Evolutionary conservation across 2,329 filamentous ascomycete genomes (phyloP), one percentile per base, ranked within the genome.

Genomic region (Amauroascus verrucosus): DNA sequence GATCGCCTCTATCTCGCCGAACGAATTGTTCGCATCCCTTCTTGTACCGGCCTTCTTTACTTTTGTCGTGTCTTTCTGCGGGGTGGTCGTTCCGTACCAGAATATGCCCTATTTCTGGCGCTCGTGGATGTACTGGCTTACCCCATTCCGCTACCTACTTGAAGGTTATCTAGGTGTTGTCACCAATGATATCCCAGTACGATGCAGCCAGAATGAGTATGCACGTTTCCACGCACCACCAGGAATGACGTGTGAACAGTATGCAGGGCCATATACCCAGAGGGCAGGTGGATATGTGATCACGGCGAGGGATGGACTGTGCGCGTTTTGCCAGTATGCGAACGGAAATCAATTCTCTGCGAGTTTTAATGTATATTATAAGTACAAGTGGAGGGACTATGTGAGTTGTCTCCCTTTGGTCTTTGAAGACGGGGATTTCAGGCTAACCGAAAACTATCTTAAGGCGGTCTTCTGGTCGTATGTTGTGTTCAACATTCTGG

Each of bases 31-130:
- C 16, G 83, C 83, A 0, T 82, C 79, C 3, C 67, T 86, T 0
- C 71, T 86, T 0, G 82, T 86, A 0, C 84, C 84, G 0, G 64
- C 85, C 3, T 84, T 86, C 67, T 85, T 86, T 70, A 76, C 83
- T 24, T 86, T 81, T 38, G 72, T 88, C 2, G 75, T 87, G 7
- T 79, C 77, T 1, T 89, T 90, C 71, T 88, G 84, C 60, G 86
- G 86, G 57, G 83, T 89, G 1, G 72, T 88, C 4, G 85, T 88
- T 0, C 84, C 85, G 0, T 86, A 83, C 58, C 61, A 61, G 0
- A 75, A 76, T 24, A 75, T 89, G 20, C 77, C 81, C 7, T 60
- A 66, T 0, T 88, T 88, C 67, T 89, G 85, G 85, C 70, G 74
- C 13, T 67, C 67, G 6, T 81, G 77, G 77, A 80, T 83, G 78